phyloP scores from a whole-genome alignment of 305 asterid genomes.

The Solanum hybrid region DNA sequence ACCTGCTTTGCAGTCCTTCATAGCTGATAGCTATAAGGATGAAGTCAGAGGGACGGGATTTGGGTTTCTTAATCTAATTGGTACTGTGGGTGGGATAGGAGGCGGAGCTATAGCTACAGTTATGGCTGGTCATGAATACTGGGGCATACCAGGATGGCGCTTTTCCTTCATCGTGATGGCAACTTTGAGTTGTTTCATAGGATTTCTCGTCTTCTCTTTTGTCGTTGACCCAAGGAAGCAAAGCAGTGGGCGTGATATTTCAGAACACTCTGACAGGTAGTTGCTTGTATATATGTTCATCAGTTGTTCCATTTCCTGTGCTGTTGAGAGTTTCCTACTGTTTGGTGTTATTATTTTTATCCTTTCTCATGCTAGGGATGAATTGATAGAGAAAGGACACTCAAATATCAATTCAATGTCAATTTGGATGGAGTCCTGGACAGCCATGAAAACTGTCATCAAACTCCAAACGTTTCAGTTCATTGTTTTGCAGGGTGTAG shows the following conservation, averaged over 20 bases:
- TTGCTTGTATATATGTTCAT: neutral
- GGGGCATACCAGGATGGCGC: conserved; percentile 94
- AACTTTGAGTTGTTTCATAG: conserved; percentile 61
- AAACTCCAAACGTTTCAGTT: conserved; percentile 79
- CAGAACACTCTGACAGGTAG: conserved; percentile 54
- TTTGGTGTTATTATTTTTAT: neutral
- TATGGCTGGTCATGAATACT: conserved; percentile 69
- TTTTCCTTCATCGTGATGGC: conserved; percentile 73
- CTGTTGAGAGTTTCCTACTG: neutral
- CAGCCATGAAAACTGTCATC: conserved; percentile 72
- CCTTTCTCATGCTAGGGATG: conserved; percentile 42
- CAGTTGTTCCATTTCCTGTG: neutral
- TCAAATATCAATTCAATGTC: conserved; percentile 29
- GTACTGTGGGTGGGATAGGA: conserved; percentile 89
- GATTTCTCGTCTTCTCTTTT: conserved; percentile 59
- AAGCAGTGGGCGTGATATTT: conserved; percentile 16
- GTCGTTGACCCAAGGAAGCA: conserved; percentile 67
- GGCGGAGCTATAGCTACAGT: conserved; percentile 96
- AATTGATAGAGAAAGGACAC: conserved; percentile 31
- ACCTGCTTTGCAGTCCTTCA: conserved; percentile 89
- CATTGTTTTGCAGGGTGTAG: conserved; percentile 90
- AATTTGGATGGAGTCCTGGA: conserved; percentile 81
- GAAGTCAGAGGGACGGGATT: conserved; percentile 80
- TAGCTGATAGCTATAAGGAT: conserved; percentile 86
- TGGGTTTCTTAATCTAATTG: conserved; percentile 75